Base-by-base conservation (phyloP, 2,329 filamentous ascomycete genomes). In the Pezicula radicicola region DNA sequence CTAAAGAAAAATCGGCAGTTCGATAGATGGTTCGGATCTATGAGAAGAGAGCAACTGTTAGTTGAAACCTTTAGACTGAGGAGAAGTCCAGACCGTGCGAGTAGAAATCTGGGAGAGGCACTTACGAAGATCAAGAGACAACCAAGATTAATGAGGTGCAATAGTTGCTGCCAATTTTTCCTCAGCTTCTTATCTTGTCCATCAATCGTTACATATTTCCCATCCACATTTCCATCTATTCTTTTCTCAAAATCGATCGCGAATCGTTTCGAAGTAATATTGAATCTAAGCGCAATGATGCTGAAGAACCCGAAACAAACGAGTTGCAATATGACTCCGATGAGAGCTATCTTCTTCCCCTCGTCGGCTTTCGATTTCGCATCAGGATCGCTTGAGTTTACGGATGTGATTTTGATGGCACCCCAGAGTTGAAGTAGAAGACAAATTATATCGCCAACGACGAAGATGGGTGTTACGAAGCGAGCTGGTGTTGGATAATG, bases 301-400 rank as follows among this genome's bases (percentile, higher is more conserved):
- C 67, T 68, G 50, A 78, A 78, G 3, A 78, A 62, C 1, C 75
- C 74, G 52, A 78, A 78, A 1, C 71, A 75, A 0, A 58, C 59
- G 12, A 79, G 65, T 52, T 78, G 75, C 1, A 74, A 52, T n/a
- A 64, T 65, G 6, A 75, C 69, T n/a, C 72, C 72, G 4, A 61
- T 60, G 16, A 72, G 60, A 2, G 72, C 72, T 33, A 75, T 65
- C 7, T 63, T 52, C 51, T 70, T 72, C 12, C 72, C 73, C 15
- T 46, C 55, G 18, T 70, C 54, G 12, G 72, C 50, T 55, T 67
- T 68, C 2, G 63, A 50, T 1, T 47, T 28, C 6, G 67, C 68
- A 42, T 72, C 59, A 1, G 56, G 8, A 9, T 68, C 65, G 3
- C 61, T 68, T 1, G 62, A 48, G 28, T 67, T 55, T 0, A 70